phyloP scores from a whole-genome alignment of 495 filamentous ascomycete genomes.

The Penicillium mononematosum region DNA sequence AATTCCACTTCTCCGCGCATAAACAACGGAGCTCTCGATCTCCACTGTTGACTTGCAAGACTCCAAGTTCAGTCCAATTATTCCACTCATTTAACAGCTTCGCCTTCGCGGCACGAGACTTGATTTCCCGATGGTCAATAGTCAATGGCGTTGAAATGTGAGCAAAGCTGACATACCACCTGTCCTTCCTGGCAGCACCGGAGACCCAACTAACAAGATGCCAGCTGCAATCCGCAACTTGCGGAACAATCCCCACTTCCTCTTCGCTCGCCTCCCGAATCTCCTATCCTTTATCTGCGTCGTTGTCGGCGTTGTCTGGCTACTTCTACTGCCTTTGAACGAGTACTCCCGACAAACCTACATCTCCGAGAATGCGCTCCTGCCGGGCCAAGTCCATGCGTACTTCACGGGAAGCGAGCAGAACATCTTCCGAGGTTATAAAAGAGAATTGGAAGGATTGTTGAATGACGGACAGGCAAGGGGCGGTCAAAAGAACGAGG shows the following conservation, averaged over 20 bases:
- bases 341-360: slow-evolving; percentile 91
- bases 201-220: slow-evolving; percentile 23
- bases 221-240: slow-evolving; percentile 44
- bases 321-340: slow-evolving; percentile 88
- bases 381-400: slow-evolving; percentile 95
- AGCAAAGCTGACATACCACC: slow-evolving; percentile 27
- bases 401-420: slow-evolving; percentile 97
- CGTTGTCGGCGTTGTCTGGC: slow-evolving; percentile 84
- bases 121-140: slow-evolving; percentile 24
- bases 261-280: slow-evolving; percentile 42
- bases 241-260: slow-evolving; percentile 43
- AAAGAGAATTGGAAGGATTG: slow-evolving; percentile 68
- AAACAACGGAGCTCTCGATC: slow-evolving; percentile 23
- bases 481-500: slow-evolving; percentile 21
- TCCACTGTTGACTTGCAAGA: slow-evolving; percentile 15
- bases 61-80: slow-evolving; percentile 9
- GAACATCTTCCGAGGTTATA: slow-evolving; percentile 89
- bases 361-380: slow-evolving; percentile 94
- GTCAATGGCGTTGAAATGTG: slow-evolving; percentile 46
- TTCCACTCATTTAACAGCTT: slow-evolving; percentile 13
- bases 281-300: slow-evolving; percentile 79
- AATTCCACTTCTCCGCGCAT: slow-evolving; percentile 25
- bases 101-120: slow-evolving; percentile 19
- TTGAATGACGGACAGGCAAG: slow-evolving; percentile 23
- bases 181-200: slow-evolving; percentile 16